phyloP scores from a whole-genome alignment of 2,329 filamentous ascomycete species.

The Penicillium sp. region DNA sequence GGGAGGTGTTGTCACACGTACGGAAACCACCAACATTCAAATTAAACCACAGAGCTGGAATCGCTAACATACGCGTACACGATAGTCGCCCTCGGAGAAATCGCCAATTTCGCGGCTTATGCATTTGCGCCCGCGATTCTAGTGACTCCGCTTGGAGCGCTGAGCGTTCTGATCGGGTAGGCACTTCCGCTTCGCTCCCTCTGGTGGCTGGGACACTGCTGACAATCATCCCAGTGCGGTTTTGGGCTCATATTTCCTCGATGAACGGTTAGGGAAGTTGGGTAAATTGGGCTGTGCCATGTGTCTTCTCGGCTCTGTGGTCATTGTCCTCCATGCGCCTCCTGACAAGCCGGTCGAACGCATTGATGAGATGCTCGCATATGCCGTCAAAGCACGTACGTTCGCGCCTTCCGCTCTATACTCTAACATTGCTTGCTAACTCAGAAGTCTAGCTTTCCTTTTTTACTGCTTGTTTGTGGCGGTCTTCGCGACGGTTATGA shows the following conservation, averaged over 20 bases:
- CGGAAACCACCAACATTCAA: slow-evolving; percentile 34
- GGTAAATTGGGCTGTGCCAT: slow-evolving; percentile 95
- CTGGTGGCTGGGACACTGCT: slow-evolving; percentile 11
- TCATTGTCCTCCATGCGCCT: slow-evolving; percentile 96
- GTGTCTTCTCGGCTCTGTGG: slow-evolving; percentile 91
- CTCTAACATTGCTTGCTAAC: not conserved
- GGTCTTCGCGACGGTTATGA: slow-evolving; percentile 88
- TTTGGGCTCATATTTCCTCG: slow-evolving; percentile 88
- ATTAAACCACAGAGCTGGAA: slow-evolving; percentile 19
- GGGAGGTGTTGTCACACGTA: slow-evolving; percentile 87
- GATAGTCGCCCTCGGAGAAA: slow-evolving; percentile 83
- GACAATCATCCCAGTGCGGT: slow-evolving; percentile 62
- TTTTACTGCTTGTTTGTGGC: slow-evolving; percentile 79
- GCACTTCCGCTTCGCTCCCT: slow-evolving; percentile 21
- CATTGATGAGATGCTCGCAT: slow-evolving; percentile 86
- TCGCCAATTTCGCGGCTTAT: slow-evolving; percentile 97
- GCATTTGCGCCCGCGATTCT: slow-evolving; percentile 98
- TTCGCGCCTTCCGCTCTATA: not conserved
- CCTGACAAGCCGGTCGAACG: slow-evolving; percentile 88
- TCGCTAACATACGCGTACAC: slow-evolving; percentile 14
- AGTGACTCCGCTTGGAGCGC: slow-evolving; percentile 88
- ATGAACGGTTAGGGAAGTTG: slow-evolving; percentile 83
- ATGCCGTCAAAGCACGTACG: slow-evolving; percentile 87
- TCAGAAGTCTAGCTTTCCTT: slow-evolving; percentile 69
- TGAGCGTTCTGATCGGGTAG: slow-evolving; percentile 86